Evolutionary conservation across 768 basidiomycete genomes (phyloP).

Genomic region (Boletus sp.): DNA sequence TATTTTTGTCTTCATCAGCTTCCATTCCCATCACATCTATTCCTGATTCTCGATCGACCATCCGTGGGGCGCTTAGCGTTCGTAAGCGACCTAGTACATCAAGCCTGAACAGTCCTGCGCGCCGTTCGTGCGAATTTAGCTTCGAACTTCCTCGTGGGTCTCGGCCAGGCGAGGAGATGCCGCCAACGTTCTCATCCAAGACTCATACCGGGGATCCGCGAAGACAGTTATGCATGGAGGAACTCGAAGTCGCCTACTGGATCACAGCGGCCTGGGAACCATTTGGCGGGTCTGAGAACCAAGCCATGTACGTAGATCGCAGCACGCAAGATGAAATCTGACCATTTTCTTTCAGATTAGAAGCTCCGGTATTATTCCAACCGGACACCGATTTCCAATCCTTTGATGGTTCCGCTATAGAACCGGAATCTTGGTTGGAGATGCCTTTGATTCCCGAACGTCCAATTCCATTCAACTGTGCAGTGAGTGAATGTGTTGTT

Average conservation of each 20-base stretch:
- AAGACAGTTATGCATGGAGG: conserved; percentile 33
- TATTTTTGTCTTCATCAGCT: conserved; percentile 51
- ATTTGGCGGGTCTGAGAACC: conserved; percentile 40
- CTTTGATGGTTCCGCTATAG: conserved; percentile 42
- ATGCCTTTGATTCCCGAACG: conserved; percentile 64
- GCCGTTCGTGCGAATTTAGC: conserved; percentile 43
- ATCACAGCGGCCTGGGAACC: conserved; percentile 61
- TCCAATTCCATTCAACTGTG: conserved; percentile 61
- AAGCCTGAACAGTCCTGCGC: conserved; percentile 33
- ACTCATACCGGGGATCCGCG: conserved; percentile 28
- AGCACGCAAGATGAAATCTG: not conserved
- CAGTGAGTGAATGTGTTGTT: conserved; percentile 43
- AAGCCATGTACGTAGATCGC: conserved; percentile 46
- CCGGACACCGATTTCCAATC: conserved; percentile 62
- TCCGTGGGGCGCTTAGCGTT: conserved; percentile 39
- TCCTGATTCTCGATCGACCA: conserved; percentile 21
- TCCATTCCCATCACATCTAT: conserved; percentile 38
- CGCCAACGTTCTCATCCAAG: conserved; percentile 52
- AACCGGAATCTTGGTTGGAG: conserved; percentile 63
- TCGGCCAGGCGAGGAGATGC: conserved; percentile 56
- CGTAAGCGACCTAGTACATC: conserved; percentile 47
- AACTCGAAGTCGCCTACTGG: conserved; percentile 50
- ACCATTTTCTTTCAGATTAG: conserved; percentile 43
- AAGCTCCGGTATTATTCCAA: conserved; percentile 62
- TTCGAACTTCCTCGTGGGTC: conserved; percentile 55